Conservation (phyloP, 2,329 filamentous ascomycete genomes). For the Pseudogymnoascus sp. region DNA sequence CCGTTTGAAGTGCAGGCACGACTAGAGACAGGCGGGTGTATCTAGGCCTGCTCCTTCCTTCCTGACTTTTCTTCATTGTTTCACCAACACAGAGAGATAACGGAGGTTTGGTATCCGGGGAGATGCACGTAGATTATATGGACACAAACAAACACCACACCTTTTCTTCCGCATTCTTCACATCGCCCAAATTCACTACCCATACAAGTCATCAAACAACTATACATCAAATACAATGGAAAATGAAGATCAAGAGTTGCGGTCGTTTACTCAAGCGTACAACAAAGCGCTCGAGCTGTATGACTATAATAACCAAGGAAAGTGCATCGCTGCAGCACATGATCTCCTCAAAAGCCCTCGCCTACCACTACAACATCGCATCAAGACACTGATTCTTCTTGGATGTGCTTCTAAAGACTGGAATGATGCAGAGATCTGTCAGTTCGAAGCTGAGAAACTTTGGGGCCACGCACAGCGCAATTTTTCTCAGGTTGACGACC, state of each 20-base stretch:
- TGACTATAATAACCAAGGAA: neutral
- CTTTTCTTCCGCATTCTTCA: neutral
- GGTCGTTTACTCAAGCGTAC: neutral
- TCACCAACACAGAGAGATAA: neutral
- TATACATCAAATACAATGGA: neutral
- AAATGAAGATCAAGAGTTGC: neutral
- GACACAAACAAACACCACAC: neutral
- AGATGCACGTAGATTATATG: neutral
- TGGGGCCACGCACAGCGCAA: neutral
- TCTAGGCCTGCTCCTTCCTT: neutral
- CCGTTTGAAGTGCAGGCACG: too few relatives aligned
- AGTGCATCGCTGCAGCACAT: neutral
- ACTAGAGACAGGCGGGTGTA: neutral
- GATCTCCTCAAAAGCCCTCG: neutral
- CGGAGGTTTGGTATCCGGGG: neutral
- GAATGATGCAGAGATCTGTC: neutral
- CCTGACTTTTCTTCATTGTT: too few relatives aligned
- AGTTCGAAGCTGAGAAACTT: neutral
- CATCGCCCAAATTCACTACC: neutral
- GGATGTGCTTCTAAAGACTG: neutral
- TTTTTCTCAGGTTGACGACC: neutral
- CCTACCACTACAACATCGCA: neutral
- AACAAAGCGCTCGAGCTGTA: neutral
- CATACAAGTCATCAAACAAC: neutral
- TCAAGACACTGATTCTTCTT: neutral